Percentiles rank a stretch among this genome's conserved stretches.
phyloP scores from a whole-genome alignment of 2,329 filamentous ascomycete genomes.

The Huntiella bhutanensis region DNA sequence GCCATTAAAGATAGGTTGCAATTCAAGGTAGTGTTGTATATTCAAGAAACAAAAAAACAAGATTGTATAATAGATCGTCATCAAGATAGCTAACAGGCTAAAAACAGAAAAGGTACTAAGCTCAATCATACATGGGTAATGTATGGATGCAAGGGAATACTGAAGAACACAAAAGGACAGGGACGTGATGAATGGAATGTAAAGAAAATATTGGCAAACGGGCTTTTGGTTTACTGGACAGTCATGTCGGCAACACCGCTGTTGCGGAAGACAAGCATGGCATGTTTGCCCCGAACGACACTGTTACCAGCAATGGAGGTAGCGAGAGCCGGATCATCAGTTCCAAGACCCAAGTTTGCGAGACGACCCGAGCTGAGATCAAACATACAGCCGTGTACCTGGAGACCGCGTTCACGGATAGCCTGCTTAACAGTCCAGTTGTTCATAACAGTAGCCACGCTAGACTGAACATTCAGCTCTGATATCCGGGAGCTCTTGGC shows the following conservation, averaged over 20 bases:
- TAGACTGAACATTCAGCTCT: slow-evolving; percentile 57
- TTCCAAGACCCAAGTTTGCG: slow-evolving; percentile 29
- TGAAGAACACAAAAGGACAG: too few relatives aligned
- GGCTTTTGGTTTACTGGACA: slow-evolving; percentile 10
- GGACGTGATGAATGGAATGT: not conserved
- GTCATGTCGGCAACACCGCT: slow-evolving; percentile 21
- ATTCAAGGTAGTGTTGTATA: too few relatives aligned
- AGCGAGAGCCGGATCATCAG: slow-evolving; percentile 14
- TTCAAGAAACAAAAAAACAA: too few relatives aligned
- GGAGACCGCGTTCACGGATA: slow-evolving; percentile 47
- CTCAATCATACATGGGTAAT: too few relatives aligned
- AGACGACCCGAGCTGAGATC: slow-evolving; percentile 35
- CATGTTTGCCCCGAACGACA: slow-evolving; percentile 30
- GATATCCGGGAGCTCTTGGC: slow-evolving; percentile 43
- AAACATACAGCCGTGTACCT: slow-evolving; percentile 63
- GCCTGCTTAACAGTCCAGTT: slow-evolving; percentile 54
- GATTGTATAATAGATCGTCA: too few relatives aligned
- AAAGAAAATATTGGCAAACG: not conserved
- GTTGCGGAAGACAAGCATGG: slow-evolving; percentile 29
- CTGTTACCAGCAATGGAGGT: slow-evolving; percentile 15
- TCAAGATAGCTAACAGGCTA: too few relatives aligned
- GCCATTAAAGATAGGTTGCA: too few relatives aligned
- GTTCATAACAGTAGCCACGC: slow-evolving; percentile 46
- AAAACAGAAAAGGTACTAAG: too few relatives aligned
- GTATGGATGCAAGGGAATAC: too few relatives aligned